Conservation (phyloP, 1,284 basidiomycete species). For the Takashimella tepidaria region DNA sequence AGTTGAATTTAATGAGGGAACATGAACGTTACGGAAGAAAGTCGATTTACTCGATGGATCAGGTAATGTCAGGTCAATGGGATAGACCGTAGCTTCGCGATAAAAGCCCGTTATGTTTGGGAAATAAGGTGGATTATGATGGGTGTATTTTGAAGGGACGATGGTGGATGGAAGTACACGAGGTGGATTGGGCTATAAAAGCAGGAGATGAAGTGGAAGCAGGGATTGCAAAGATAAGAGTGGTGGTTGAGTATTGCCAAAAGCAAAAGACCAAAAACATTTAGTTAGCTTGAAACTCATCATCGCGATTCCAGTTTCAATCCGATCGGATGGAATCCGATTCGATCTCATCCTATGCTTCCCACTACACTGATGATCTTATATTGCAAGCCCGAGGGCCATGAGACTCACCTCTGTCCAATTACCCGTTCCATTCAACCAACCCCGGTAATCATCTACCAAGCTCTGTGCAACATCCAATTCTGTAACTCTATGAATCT, state of each 20-base stretch:
- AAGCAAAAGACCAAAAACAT: too few species aligned
- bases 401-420: conserved; percentile 42
- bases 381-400: too few species aligned
- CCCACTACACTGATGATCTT: too few species aligned
- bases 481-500: conserved; percentile 32
- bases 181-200: conserved; percentile 26
- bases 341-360: too few species aligned
- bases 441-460: conserved; percentile 32
- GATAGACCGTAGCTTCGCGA: conserved; percentile 30
- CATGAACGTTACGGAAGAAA: conserved; percentile 26
- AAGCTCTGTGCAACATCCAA: conserved; percentile 24
- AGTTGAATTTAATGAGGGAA: conserved; percentile 27
- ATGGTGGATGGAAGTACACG: conserved; percentile 20
- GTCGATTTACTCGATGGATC: conserved; percentile 7
- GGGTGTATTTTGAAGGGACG: conserved; percentile 30
- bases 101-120: conserved; percentile 47
- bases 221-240: too few species aligned
- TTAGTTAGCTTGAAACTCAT: too few species aligned
- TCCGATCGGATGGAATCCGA: too few species aligned
- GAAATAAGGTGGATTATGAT: conserved; percentile 22
- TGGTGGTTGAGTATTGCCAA: too few species aligned
- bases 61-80: conserved; percentile 13
- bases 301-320: too few species aligned
- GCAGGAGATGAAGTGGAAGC: too few species aligned
- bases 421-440: conserved; percentile 33